Evolutionary conservation across 208 protist species (phyloP), one percentile per base, ranked within the genome.

Genomic region (Acanthamoeba lenticulata): DNA sequence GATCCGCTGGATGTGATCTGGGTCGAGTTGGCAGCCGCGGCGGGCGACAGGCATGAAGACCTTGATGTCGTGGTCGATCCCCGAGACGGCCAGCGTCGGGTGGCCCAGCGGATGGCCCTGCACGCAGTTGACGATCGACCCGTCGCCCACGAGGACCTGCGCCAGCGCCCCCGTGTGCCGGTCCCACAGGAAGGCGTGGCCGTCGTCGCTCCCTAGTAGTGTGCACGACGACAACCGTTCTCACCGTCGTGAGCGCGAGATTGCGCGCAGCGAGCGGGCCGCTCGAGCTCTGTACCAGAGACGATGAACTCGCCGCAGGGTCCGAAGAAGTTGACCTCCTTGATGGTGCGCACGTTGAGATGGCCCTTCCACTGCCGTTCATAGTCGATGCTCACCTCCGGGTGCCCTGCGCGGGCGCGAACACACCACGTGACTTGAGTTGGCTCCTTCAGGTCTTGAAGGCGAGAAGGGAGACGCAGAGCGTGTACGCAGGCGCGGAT

Each of bases 251-350:
- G 21, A 65, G 24, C 19, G 57, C 57, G 24, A n/a, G 57, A 74
- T 74, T 5, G 34, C 34, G 34, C n/a, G 19, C n/a, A 38, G 57
- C 65, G 34, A 74, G 32, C 34, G 9, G 19, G 19, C 32, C 19
- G 65, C 9, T 6, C 5, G 65, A 32, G 13, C 1, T 5, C 24
- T 1, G 13, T 45, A 83, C 72, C 81, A 21, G 36, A 52, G 57
- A 52, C 11, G 42, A 92, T 49, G 62, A 42, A 92, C 86, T 92
- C 27, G 62, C 27, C 29, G 9, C 74, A 17, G 15, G 86, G 86
- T 11, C 86, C 86, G 29, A 92, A 74, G 40, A 62, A 92, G 38
- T 74, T 74, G 38, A 92, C 38, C 44, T 92, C 86, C 40, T 92
- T 92, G 40, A 92, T 52, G 47, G 86, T 92, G 24, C 40, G 55